Base-by-base conservation (phyloP, 2,329 filamentous ascomycete species). In the Dactylellina cionopaga region DNA sequence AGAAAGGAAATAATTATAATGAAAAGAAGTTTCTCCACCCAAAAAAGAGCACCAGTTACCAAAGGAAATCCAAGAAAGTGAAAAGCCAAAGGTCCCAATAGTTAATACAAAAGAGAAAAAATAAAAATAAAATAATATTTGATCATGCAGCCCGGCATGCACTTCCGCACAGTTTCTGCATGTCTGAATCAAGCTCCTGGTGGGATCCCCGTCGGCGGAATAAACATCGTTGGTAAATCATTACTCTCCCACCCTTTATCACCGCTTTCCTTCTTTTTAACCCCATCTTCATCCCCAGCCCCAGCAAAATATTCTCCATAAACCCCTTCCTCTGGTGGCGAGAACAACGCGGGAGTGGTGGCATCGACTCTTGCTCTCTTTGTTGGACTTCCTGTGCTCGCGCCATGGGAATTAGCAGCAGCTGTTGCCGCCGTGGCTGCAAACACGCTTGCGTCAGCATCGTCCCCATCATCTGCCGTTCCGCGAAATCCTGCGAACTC, bases 221-320 rank as follows among this genome's bases (percentile, higher is more conserved):
- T 71, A 47, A 71, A 71, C 33, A 71, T 71, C 27, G 58, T 71
- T 24, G 66, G 66, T 29, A 71, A 49, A 64, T 71, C 66, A 54
- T 71, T 71, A 60, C 58, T 71, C 33, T 71, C 66, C 66, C 66
- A 71, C 31, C 60, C 44, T 25, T 70, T 70, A 70, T 70, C 65
- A 10, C 19, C 58, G 1, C 58, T 58, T 7, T 52, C 66, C 17
- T 64, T 60, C 58, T 64, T 63, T 19, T 54, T 63, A 1, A 54
- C 35, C 25, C 49, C 58, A 15, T 71, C 58, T 29, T 49, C 58
- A 10, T 69, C 54, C 22, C 54, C 64, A 7, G 24, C 58, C 15
- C 43, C 58, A 9, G 49, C 51, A 46, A 71, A 71, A 51, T 71
- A 71, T 44, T 64, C 58, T 2, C 60, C 66, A 11, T 58, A 56